phyloP scores from a whole-genome alignment of 2,329 filamentous ascomycete species.

The Apiospora marii region DNA sequence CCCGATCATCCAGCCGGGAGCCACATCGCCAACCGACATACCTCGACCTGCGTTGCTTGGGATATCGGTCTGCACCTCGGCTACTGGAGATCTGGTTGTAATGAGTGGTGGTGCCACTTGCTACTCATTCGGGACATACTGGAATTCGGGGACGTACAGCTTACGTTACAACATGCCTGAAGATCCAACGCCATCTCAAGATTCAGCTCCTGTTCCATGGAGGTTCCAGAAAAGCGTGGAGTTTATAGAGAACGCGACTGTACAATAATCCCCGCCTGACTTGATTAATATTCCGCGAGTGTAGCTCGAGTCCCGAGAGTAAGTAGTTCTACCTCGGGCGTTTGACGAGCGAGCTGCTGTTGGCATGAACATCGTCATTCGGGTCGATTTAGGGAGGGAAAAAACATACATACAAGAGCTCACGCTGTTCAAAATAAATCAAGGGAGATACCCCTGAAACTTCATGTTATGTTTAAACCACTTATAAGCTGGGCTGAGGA shows the following conservation, averaged over 20 bases:
- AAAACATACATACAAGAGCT: too few relatives aligned
- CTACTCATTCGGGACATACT: conserved; percentile 89
- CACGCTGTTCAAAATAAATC: too few relatives aligned
- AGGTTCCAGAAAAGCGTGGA: conserved; percentile 24
- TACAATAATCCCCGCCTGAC: too few relatives aligned
- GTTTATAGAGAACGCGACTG: neutral
- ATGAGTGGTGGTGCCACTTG: conserved; percentile 85
- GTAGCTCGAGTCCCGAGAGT: too few relatives aligned
- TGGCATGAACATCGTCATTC: too few relatives aligned
- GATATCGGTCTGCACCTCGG: conserved; percentile 60
- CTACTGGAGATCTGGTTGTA: conserved; percentile 62
- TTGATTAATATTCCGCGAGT: too few relatives aligned
- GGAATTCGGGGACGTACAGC: conserved; percentile 66
- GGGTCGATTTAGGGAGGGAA: too few relatives aligned
- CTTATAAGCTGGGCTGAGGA: too few relatives aligned
- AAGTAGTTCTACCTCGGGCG: too few relatives aligned
- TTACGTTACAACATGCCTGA: neutral
- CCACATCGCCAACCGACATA: neutral
- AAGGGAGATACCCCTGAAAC: too few relatives aligned
- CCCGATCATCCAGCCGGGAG: neutral
- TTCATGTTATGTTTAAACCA: too few relatives aligned
- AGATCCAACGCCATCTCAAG: neutral
- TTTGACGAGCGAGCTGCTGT: too few relatives aligned
- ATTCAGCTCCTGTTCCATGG: neutral
- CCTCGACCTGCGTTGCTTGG: conserved; percentile 75